Base-by-base conservation (phyloP, 257 asterid genomes). In the Verbena officinalis region DNA sequence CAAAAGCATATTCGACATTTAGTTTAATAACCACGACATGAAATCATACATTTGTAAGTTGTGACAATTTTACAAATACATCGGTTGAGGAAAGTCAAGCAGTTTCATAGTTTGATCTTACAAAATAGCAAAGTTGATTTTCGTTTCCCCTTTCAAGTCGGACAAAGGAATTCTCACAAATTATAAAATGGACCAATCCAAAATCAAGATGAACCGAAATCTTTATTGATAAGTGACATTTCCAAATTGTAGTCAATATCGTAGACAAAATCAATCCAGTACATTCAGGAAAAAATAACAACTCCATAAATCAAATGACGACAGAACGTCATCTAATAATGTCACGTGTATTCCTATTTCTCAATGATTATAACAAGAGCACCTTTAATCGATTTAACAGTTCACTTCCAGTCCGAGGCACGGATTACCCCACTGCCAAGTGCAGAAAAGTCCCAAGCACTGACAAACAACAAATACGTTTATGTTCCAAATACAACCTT, bases 401-500 rank as follows among this genome's bases (percentile, higher is more conserved):
- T 17, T n/a, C 63, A 13, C 63, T 54, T 55, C 30, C 21, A 23
- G 23, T 10, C 27, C 55, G 42, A 27, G 55, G 12, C 71, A 55
- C 42, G 45, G 16, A 7, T 60, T 53, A 8, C 24, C 31, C 55
- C 44, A 52, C 60, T 3, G 17, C 38, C 34, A 23, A 22, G 36
- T 15, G 46, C 34, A 24, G 38, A 20, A 42, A 15, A 23, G 20
- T 16, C 15, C 22, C 34, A 6, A 16, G 22, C 10, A 11, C 22
- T 15, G 3, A 58, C 22, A 39, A 64, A 59, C 56, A 30, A 64
- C 67, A 65, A 58, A 58, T 11, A 40, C n/a, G 4, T 65, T 11
- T 12, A 38, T 9, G 44, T n/a, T 48, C 59, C 30, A 53, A 31
- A 61, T 49, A 31, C 42, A 65, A 50, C 44, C 20, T 4, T 51